Percentiles rank a stretch among this genome's conserved stretches.
Evolutionary conservation across 176 grass and related monocot genomes (phyloP).

Genomic region (Hordeum marinum): DNA sequence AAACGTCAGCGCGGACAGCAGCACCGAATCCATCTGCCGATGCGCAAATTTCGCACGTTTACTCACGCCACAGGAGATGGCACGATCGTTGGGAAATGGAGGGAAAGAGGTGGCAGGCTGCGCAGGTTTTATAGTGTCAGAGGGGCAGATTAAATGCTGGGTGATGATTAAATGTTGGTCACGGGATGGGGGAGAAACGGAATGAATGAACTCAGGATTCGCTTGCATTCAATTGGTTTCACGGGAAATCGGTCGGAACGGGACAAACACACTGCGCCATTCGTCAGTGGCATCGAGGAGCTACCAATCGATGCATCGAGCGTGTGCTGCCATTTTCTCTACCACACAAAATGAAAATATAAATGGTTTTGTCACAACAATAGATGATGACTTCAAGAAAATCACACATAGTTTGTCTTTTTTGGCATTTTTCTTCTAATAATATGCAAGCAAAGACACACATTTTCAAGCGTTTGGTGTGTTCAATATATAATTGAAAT

Average conservation of each 20-base stretch:
- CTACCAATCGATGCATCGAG: not conserved
- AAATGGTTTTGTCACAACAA: too few relatives aligned
- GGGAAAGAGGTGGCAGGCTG: constrained; percentile 40
- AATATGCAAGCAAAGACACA: too few relatives aligned
- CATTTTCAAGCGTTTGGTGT: too few relatives aligned
- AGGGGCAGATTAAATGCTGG: constrained; percentile 23
- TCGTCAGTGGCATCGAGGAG: not conserved
- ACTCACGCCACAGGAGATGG: not conserved
- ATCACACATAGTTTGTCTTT: too few relatives aligned
- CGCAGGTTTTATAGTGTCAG: constrained; percentile 54
- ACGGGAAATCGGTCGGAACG: constrained; percentile 60
- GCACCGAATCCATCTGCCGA: constrained; percentile 19
- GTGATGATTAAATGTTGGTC: constrained; percentile 60
- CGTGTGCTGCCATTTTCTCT: too few relatives aligned
- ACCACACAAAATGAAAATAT: too few relatives aligned
- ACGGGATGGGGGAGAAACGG: constrained; percentile 45
- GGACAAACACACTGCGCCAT: constrained; percentile 2
- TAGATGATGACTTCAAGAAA: too few relatives aligned
- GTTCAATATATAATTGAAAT: too few relatives aligned
- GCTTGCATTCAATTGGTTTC: constrained; percentile 81
- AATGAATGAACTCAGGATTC: constrained; percentile 67
- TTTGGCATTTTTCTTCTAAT: too few relatives aligned
- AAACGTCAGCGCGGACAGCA: not conserved
- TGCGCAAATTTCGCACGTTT: too few relatives aligned
- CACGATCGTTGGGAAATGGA: constrained; percentile 33